Percentiles rank a stretch among this genome's conserved stretches.
Conservation (phyloP, 768 basidiomycete genomes). For the Daedalea quercina region DNA sequence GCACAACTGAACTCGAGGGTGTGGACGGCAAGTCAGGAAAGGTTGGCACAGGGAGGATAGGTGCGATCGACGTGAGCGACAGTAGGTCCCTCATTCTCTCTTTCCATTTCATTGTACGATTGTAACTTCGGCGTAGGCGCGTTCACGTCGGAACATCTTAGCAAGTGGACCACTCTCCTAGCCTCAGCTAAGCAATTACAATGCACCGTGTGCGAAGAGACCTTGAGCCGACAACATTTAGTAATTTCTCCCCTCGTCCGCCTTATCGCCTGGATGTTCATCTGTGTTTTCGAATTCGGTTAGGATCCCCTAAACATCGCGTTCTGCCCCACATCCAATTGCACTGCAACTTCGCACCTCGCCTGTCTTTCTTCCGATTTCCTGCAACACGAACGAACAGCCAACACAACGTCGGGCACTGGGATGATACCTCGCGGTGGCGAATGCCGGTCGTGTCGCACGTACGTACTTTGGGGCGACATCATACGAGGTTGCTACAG, state of each 20-base stretch:
- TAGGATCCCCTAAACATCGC: constrained; percentile 46
- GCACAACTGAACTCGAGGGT: constrained; percentile 53
- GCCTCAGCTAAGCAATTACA: constrained; percentile 25
- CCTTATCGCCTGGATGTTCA: no score
- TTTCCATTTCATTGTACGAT: constrained; percentile 2
- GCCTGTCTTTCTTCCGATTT: constrained; percentile 48
- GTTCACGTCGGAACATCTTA: constrained; percentile 42
- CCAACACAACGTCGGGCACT: constrained; percentile 5
- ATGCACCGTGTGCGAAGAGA: constrained; percentile 44
- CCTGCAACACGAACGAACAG: constrained; percentile 19
- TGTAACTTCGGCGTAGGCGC: constrained; percentile 29
- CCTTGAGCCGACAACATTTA: constrained; percentile 32
- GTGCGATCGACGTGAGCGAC: constrained; percentile 53
- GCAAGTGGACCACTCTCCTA: constrained; percentile 40
- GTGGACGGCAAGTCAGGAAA: constrained; percentile 60
- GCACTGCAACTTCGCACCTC: constrained; percentile 50
- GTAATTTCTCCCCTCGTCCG: constrained; percentile 26
- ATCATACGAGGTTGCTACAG: constrained; percentile 57
- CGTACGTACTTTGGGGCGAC: constrained; percentile 66
- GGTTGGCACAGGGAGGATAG: constrained; percentile 44
- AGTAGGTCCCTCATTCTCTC: constrained; percentile 27
- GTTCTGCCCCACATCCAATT: constrained; percentile 46
- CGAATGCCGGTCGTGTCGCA: constrained; percentile 41
- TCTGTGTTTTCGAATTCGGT: no score
- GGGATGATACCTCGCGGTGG: constrained; percentile 59